These are phyloP conservation scores for Sclerotinia trifoliorum DNA, from an alignment of 2,329 filamentous ascomycete genomes.

Conservation along the genomic window DNA sequence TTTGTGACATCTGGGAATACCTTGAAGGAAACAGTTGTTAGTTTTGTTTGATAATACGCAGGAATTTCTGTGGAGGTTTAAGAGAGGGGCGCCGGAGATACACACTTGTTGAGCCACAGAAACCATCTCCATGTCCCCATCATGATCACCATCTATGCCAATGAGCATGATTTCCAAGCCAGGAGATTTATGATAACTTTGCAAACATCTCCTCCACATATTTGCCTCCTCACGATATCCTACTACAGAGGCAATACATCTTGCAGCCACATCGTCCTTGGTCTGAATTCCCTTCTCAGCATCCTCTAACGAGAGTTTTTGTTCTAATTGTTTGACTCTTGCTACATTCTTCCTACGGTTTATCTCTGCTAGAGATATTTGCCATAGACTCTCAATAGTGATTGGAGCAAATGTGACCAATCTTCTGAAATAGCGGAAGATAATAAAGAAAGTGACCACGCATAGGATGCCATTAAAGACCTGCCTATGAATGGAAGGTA, in stretches of 20 bases:
- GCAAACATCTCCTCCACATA: constrained; percentile 26
- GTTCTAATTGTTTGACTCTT: constrained; percentile 22
- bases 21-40: constrained; percentile 1
- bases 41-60: background rate
- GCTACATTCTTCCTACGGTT: constrained; percentile 27
- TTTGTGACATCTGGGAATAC: constrained; percentile 27
- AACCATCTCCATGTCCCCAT: constrained; percentile 30
- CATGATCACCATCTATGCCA: constrained; percentile 28
- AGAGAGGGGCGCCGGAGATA: background rate
- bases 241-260: constrained; percentile 26
- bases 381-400: constrained; percentile 28
- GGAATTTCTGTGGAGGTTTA: background rate
- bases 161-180: constrained; percentile 27
- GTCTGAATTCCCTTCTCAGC: constrained; percentile 24
- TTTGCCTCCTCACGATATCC: constrained; percentile 27
- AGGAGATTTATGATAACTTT: constrained; percentile 26
- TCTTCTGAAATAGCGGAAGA: constrained; percentile 25
- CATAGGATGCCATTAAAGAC: constrained; percentile 24
- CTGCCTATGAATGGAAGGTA: constrained; percentile 19
- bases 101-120: constrained; percentile 26
- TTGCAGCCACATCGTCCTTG: constrained; percentile 22
- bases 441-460: constrained; percentile 22
- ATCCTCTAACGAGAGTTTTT: constrained; percentile 20
- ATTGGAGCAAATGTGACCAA: constrained; percentile 25
- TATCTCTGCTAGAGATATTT: constrained; percentile 27